Conservation (phyloP, 163 green algal species). For the Scenedesmus sp. region DNA sequence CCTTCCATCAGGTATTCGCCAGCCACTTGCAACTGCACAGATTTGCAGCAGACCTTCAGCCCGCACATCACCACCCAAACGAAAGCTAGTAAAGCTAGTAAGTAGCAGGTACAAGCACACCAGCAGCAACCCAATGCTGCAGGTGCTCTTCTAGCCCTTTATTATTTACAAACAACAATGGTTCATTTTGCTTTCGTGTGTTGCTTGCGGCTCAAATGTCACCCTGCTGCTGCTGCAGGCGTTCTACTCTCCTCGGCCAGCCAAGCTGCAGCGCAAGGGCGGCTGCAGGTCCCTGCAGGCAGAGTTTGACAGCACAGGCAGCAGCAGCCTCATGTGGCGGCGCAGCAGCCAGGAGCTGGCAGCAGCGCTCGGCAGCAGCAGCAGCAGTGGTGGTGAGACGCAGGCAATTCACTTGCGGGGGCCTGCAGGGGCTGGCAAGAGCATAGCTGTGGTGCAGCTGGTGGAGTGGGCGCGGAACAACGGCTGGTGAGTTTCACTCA, state of each 20-base stretch:
- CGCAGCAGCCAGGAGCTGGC: slow-evolving; percentile 59
- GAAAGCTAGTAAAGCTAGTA: no score
- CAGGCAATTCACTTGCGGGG: slow-evolving; percentile 70
- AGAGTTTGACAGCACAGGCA: slow-evolving; percentile 62
- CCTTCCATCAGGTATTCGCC: slow-evolving; percentile 44
- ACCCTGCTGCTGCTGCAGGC: slow-evolving; percentile 36
- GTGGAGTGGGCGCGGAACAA: slow-evolving; percentile 70
- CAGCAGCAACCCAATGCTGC: no score
- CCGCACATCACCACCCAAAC: no score
- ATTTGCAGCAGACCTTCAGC: background rate
- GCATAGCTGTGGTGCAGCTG: slow-evolving; percentile 72
- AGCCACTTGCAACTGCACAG: background rate
- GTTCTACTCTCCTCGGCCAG: slow-evolving; percentile 60
- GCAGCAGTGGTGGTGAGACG: background rate
- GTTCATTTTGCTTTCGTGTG: background rate
- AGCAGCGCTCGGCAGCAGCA: slow-evolving; percentile 27
- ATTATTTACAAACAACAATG: no score
- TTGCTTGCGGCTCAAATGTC: background rate
- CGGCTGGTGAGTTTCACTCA: slow-evolving; percentile 54
- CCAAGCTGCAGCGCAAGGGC: slow-evolving; percentile 51
- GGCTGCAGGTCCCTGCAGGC: slow-evolving; percentile 59
- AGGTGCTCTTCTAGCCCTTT: background rate
- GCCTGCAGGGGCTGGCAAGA: slow-evolving; percentile 78
- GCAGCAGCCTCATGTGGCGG: slow-evolving; percentile 65
- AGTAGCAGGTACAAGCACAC: no score